These are phyloP conservation scores for Musa troglodytarum DNA, from an alignment of 176 grass and related monocot genomes.

Conservation along the genomic window DNA sequence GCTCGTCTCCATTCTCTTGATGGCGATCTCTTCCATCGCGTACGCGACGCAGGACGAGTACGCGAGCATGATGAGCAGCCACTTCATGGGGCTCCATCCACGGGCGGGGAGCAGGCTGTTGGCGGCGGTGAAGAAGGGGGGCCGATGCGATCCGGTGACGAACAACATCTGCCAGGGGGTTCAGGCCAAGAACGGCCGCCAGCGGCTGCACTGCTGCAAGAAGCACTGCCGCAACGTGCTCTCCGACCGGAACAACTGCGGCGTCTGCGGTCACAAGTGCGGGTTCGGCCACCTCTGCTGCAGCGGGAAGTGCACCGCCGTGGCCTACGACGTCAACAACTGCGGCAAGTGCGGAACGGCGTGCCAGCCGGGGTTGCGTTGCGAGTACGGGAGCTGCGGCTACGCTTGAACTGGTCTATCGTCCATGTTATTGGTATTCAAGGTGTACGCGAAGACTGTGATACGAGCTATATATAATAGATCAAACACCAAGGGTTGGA, in stretches of 20 bases:
- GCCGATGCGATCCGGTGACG: background rate
- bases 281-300: constrained; percentile 26
- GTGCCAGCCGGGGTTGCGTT: background rate
- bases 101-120: background rate
- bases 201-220: constrained; percentile 21
- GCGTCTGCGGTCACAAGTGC: constrained; percentile 14
- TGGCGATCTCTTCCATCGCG: background rate
- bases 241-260: constrained; percentile 18
- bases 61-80: background rate
- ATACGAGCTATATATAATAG: too few relatives aligned
- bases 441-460: too few relatives aligned
- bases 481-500: too few relatives aligned
- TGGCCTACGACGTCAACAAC: constrained; percentile 23
- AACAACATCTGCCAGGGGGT: background rate
- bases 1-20: background rate
- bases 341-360: constrained; percentile 16
- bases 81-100: background rate
- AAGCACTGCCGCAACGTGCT: constrained; percentile 15
- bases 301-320: constrained; percentile 5
- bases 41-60: background rate
- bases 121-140: background rate
- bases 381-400: constrained; percentile 20
- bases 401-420: constrained; percentile 6
- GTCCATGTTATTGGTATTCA: too few relatives aligned
- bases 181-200: background rate